These are phyloP conservation scores for Ustilago tritici DNA, from an alignment of 1,284 basidiomycete species.

Conservation along the genomic window DNA sequence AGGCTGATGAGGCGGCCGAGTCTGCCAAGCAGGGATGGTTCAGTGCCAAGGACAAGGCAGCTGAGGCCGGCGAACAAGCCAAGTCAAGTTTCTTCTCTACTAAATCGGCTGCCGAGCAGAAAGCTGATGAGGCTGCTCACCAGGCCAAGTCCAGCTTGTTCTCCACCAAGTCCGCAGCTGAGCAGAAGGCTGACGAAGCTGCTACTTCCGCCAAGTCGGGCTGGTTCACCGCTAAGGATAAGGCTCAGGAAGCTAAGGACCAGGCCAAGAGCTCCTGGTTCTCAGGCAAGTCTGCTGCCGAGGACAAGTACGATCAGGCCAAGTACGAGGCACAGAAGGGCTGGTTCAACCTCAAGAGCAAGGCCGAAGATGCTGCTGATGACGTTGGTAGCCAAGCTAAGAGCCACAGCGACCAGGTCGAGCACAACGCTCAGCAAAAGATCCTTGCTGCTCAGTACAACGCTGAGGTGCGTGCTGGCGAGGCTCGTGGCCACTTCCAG, in stretches of 20 bases:
- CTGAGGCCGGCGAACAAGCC: constrained; percentile 31
- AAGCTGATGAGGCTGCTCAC: constrained; percentile 22
- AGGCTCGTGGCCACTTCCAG: constrained; percentile 24
- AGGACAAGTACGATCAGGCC: constrained; percentile 35
- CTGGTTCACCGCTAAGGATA: constrained; percentile 42
- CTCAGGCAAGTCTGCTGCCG: constrained; percentile 32
- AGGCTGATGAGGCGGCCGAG: constrained; percentile 32
- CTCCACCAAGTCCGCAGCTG: constrained; percentile 2
- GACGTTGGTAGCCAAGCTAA: constrained; percentile 19
- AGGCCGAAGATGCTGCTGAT: constrained; percentile 36
- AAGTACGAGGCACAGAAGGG: constrained; percentile 41
- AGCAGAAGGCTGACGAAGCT: constrained; percentile 36
- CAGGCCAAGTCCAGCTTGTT: constrained; percentile 22
- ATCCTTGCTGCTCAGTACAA: constrained; percentile 53
- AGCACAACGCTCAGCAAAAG: constrained; percentile 52
- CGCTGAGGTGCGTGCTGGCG: constrained; percentile 42
- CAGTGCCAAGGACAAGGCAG: constrained; percentile 32
- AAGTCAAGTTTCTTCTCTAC: constrained; percentile 28
- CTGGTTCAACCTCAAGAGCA: constrained; percentile 48
- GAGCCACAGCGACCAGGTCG: constrained; percentile 34
- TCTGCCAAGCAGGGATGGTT: constrained; percentile 28
- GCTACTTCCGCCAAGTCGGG: constrained; percentile 24
- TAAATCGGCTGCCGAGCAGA: constrained; percentile 15
- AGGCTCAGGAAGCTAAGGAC: constrained; percentile 32
- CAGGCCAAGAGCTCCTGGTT: constrained; percentile 34